These are phyloP conservation scores for Theobroma cacao DNA, from an alignment of 345 rosid species.

Conservation along the genomic window DNA sequence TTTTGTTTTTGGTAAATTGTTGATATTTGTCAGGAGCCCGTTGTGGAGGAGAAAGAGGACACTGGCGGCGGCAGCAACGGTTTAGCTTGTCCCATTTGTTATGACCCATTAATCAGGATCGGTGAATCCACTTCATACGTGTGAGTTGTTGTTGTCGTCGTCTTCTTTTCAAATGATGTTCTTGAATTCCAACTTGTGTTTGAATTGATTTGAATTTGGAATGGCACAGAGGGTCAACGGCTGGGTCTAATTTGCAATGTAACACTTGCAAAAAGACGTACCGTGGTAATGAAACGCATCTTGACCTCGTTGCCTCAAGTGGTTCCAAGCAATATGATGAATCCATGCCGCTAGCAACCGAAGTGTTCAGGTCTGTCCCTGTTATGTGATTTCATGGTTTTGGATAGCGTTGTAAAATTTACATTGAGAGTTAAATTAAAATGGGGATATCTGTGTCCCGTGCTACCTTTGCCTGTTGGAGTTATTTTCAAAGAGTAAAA, in stretches of 20 bases:
- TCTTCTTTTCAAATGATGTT: background rate
- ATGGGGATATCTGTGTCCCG: background rate
- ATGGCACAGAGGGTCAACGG: slow-evolving; percentile 39
- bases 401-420: background rate
- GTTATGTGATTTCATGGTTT: background rate
- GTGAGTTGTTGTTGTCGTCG: slow-evolving; percentile 33
- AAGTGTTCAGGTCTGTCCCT: slow-evolving; percentile 45
- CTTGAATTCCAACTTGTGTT: background rate
- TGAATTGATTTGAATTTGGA: slow-evolving; percentile 12
- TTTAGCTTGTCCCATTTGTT: slow-evolving; percentile 89
- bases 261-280: slow-evolving; percentile 60
- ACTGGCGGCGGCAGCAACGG: slow-evolving; percentile 20
- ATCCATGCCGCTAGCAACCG: slow-evolving; percentile 54
- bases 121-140: slow-evolving; percentile 35
- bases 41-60: slow-evolving; percentile 32
- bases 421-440: background rate
- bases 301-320: slow-evolving; percentile 61
- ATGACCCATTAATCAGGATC: slow-evolving; percentile 34
- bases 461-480: no score
- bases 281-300: slow-evolving; percentile 55
- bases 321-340: slow-evolving; percentile 50
- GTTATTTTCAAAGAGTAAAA: no score
- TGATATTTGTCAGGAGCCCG: slow-evolving; percentile 29
- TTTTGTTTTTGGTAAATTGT: background rate
- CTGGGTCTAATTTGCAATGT: slow-evolving; percentile 52